Evolutionary conservation across 202 grass and related monocot genomes (phyloP), one percentile per base, ranked within the genome.

Genomic region (Digitaria exilis): DNA sequence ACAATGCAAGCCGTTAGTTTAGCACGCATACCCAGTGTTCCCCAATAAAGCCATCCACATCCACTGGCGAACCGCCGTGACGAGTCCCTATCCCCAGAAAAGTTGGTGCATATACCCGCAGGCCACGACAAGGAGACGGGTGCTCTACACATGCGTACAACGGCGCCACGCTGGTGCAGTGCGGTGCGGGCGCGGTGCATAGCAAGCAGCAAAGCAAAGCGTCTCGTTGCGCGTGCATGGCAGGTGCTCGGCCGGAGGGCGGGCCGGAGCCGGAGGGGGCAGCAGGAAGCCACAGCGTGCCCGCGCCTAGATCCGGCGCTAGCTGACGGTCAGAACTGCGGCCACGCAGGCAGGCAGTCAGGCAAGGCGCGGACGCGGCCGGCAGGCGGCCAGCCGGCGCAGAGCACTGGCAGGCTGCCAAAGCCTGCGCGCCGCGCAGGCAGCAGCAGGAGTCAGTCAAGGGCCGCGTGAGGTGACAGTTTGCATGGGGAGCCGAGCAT

Each of bases 181-280:
- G 51, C 48, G 16, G 48, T 14, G 52, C 69, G 54, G 44, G 77
- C 16, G 31, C 69, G 60, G 55, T 6, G 57, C 9, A 7, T 39
- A 73, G 41, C 37, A 42, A 44, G 52, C 58, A 75, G 21, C 50
- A 54, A 6, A n/a, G 80, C 75, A 21, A 50, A 49, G 68, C 69
- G 30, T 52, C 69, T 90, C 74, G 88, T 74, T 75, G 41, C 51
- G 83, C 88, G 88, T 83, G 88, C 88, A 50, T 19, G 83, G 78
- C 71, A 77, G 71, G 70, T 57, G 78, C 59, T 67, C 86, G 59
- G 68, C 75, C 66, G 50, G 48, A 15, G 45, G 14, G 45, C 14
- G 3, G 17, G 48, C 15, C 10, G 48, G 16, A 46, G 56, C 35
- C 35, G 35, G 35, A 37, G 37, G 37, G 37, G 6, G 37, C 37